Evolutionary conservation across 2,329 filamentous ascomycete species (phyloP), one percentile per base, ranked within the genome.

Genomic region (Cordyceps pruinosa): DNA sequence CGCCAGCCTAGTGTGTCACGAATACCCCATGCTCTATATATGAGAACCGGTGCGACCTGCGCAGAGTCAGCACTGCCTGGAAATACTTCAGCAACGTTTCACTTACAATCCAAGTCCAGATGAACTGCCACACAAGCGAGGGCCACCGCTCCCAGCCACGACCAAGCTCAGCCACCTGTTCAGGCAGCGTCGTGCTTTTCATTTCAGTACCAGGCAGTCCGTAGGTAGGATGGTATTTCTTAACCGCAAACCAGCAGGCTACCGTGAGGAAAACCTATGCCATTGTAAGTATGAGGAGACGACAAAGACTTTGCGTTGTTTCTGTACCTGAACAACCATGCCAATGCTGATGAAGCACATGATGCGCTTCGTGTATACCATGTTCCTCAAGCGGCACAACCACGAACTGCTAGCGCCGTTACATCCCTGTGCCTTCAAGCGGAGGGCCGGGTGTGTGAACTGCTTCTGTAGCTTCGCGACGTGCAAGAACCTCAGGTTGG

Each of bases 141-240:
- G 80, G 80, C 67, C 79, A 79, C 83, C 83, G 86, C 68, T 86
- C 83, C 72, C 76, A 81, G 6, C 83, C 83, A 10, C 69, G 68
- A 57, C 71, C 67, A 58, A 76, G 72, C 7, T 72, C 69, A 8
- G 74, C 67, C 17, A 74, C 65, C 13, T 76, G 72, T 15, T 77
- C 75, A 25, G 75, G 73, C 15, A 72, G 55, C 0, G 65, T 69
- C 5, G 53, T 57, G 9, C 66, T 63, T 1, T 60, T 59, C 21
- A 74, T 64, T 32, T 69, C 70, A 7, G 72, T 73, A 3, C 71
- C 71, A 8, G 70, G 63, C 42, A 73, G 65, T 13, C 79, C 76
- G 42, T 78, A 83, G 5, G 76, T 76, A 6, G 71, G 68, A 61
- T 85, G 82, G 58, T 83, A 86, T 55, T 83, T 82, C 37, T 73